Percentiles rank a stretch among this genome's conserved stretches.
These are phyloP conservation scores for Diutina neorugosa DNA, from an alignment of 1,139 yeast genomes.

Conservation along the genomic window DNA sequence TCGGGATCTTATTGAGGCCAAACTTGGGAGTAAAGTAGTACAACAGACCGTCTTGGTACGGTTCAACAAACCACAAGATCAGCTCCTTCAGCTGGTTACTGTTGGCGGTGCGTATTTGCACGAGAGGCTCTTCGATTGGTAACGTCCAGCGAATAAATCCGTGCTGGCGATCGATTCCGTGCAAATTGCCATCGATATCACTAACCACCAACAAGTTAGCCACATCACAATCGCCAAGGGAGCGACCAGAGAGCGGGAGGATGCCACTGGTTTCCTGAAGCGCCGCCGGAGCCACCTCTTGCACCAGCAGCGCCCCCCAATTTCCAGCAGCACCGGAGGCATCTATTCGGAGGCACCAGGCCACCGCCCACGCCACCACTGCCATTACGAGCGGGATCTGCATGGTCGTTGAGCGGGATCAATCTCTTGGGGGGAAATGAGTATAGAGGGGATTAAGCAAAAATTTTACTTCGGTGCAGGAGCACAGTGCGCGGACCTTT, in stretches of 20 bases:
- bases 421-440: not conserved
- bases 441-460: not conserved
- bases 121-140: constrained; percentile 39
- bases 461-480: not conserved
- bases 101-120: constrained; percentile 25
- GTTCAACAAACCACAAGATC: constrained; percentile 78
- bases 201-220: constrained; percentile 48
- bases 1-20: constrained; percentile 75
- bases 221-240: not conserved
- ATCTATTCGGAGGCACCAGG: not conserved
- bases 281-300: not conserved
- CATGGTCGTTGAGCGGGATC: not conserved
- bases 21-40: constrained; percentile 69
- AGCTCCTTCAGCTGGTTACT: constrained; percentile 15
- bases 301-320: not conserved
- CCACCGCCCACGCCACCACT: not conserved
- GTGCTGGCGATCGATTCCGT: constrained; percentile 65
- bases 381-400: not conserved
- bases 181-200: constrained; percentile 81
- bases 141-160: constrained; percentile 78
- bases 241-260: not conserved
- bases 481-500: not conserved
- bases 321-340: not conserved
- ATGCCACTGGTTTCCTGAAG: not conserved
- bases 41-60: constrained; percentile 75